Percentiles rank a stretch among this genome's conserved stretches.
These are phyloP conservation scores for Ramichloridium luteum DNA, from an alignment of 2,329 filamentous ascomycete species.

Conservation along the genomic window DNA sequence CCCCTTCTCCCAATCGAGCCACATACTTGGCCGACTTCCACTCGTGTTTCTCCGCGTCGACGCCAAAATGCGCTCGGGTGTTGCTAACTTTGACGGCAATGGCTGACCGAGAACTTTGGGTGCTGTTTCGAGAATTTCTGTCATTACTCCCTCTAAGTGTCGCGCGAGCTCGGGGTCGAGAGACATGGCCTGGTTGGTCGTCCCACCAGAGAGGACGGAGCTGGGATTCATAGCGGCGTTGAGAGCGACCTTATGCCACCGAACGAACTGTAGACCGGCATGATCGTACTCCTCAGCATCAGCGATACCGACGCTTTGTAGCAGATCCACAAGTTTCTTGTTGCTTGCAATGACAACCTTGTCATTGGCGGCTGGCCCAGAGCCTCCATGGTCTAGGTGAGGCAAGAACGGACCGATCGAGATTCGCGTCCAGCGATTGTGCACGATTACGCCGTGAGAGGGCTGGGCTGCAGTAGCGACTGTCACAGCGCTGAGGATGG, in stretches of 20 bases:
- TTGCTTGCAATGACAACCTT: constrained; percentile 28
- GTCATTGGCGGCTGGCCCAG: constrained; percentile 14
- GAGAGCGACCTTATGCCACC: constrained; percentile 68
- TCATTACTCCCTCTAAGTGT: constrained; percentile 55
- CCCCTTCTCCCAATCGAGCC: constrained; percentile 56
- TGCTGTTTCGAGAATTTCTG: constrained; percentile 54
- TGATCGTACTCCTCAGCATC: constrained; percentile 55
- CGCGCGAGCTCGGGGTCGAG: constrained; percentile 48
- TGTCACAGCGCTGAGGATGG: constrained; percentile 57
- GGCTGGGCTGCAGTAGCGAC: constrained; percentile 57
- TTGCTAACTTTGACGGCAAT: constrained; percentile 49
- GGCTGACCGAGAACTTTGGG: constrained; percentile 50
- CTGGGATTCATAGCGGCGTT: constrained; percentile 65
- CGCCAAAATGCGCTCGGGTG: constrained; percentile 48
- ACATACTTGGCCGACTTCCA: constrained; percentile 52
- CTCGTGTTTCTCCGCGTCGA: constrained; percentile 50
- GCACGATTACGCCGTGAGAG: constrained; percentile 48
- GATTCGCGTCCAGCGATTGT: constrained; percentile 64
- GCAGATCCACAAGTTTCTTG: constrained; percentile 40
- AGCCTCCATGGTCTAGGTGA: constrained; percentile 30
- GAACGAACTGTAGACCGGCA: constrained; percentile 53
- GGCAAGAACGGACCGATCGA: constrained; percentile 54
- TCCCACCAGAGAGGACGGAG: constrained; percentile 53
- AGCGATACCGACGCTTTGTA: constrained; percentile 49
- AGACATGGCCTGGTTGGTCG: constrained; percentile 54